Conservation (phyloP, 169 alveolate genomes). For the Plasmodium adleri region DNA sequence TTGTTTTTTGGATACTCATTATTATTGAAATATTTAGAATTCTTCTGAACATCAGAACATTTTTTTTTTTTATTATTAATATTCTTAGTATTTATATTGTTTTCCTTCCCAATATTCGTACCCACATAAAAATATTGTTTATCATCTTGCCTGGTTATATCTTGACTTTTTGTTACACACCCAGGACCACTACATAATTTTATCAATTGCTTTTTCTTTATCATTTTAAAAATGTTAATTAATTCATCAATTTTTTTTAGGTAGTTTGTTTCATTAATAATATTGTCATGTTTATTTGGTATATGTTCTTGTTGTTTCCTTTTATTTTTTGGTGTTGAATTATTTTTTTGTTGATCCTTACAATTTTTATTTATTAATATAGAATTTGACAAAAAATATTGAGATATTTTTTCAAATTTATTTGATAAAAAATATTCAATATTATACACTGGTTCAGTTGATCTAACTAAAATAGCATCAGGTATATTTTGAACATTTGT, state of each 20-base stretch:
- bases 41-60: background rate
- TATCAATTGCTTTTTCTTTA: slow-evolving; percentile 35
- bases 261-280: slow-evolving; percentile 6
- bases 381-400: background rate
- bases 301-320: background rate
- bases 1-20: background rate
- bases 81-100: background rate
- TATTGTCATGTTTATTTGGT: background rate
- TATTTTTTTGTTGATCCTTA: too few species aligned
- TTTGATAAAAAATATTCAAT: slow-evolving; percentile 7
- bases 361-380: background rate
- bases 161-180: slow-evolving; percentile 77
- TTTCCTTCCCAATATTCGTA: background rate
- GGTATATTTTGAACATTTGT: slow-evolving; percentile 67
- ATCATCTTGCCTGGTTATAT: slow-evolving; percentile 52
- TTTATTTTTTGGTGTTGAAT: background rate
- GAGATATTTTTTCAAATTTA: slow-evolving; percentile 19
- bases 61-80: background rate
- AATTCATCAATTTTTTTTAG: slow-evolving; percentile 13
- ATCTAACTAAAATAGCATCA: slow-evolving; percentile 78
- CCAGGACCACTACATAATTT: slow-evolving; percentile 80
- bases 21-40: background rate
- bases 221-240: slow-evolving; percentile 1
- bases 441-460: slow-evolving; percentile 73
- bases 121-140: slow-evolving; percentile 6